Base-by-base conservation (phyloP, 148 eudicot genomes). In the Chenopodium album region DNA sequence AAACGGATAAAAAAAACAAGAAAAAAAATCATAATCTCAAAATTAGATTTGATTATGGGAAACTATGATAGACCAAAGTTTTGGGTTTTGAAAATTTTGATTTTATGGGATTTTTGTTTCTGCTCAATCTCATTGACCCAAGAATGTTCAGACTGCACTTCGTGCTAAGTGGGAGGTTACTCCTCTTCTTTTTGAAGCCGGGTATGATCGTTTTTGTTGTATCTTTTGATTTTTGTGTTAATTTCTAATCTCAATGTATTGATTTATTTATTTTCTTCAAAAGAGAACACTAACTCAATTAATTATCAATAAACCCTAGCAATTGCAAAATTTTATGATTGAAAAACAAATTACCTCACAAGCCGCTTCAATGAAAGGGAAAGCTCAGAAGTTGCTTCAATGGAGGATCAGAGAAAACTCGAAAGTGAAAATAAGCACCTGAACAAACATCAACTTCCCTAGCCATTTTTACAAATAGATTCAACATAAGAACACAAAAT, bases 101-200 rank as follows among this genome's bases (percentile, higher is more conserved):
- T 81, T 3, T 76, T 87, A 63, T 69, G 93, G 91, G 80, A 65
- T 71, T 85, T 85, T 81, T 23, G 87, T 84, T 72, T 89, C 84
- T 82, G 96, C 88, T 41, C 86, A 89, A 79, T 90, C 79, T 44
- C 84, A 87, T 78, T 85, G 90, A 62, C 97, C 96, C 59, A 95
- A 92, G 83, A 95, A 95, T 82, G 97, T 95, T 46, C 97, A 95
- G 80, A 91, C 94, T 71, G 93, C 98, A 26, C 93, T 95, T 83
- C 92, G 90, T 73, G 93, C 97, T 44, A 93, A 92, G 84, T 95
- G 98, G 97, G 82, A 95, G 76, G 95, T 92, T 44, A 95, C 98
- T 48, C 85, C 98, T 66, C 78, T 95, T 44, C 97, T 95, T 79
- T 76, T 95, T 31, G 98, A 95, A 92, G 98, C 97, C 67, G 97